Base-by-base conservation (phyloP, 2,329 filamentous ascomycete genomes). In the Chalaropsis ovoidea region DNA sequence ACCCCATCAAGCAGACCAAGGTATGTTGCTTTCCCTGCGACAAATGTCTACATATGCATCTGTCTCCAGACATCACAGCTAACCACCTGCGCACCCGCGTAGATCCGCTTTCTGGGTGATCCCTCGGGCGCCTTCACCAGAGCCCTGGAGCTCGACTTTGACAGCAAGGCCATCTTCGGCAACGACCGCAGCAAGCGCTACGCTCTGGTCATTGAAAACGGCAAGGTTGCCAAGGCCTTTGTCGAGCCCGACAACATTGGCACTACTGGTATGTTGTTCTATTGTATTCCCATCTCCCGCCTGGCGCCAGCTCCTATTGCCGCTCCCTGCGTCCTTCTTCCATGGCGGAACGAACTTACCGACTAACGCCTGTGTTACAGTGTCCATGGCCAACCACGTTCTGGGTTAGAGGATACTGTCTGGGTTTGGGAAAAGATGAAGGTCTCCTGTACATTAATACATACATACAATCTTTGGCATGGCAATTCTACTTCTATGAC, bases 61-160 rank as follows among this genome's bases (percentile, higher is more conserved):
- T 17, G 22, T 6, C 31, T 31, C 2, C 6, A 31, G 31, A 31
- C 52, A 19, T 19, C 49, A 22, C 19, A 10, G 60, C 10, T 56
- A 62, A 56, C 47, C 35, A 56, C 47, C 35, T 10, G 11, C 3
- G 10, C 31, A 15, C 62, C 13, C 15, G 41, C 24, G n/a, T 68
- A 94, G 89, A 86, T 96, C 72, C 90, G 92, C 69, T 96, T 95
- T 81, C 80, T 96, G 52, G 90, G 87, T 62, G 92, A 96, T 75
- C 88, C 90, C 7, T 81, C 84, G 7, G 87, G 85, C 67, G 80
- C 83, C 67, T 95, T 96, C 77, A 94, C 89, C 69, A 86, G 90
- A 74, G 86, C 88, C 2, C 80, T 96, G 43, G 90, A 95, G 67
- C 81, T 96, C 54, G 82, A 82, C 69, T 96, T 96, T 72, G 90